phyloP scores from a whole-genome alignment of 371 early-diverging fungal species.

The Gilbertella persicaria region DNA sequence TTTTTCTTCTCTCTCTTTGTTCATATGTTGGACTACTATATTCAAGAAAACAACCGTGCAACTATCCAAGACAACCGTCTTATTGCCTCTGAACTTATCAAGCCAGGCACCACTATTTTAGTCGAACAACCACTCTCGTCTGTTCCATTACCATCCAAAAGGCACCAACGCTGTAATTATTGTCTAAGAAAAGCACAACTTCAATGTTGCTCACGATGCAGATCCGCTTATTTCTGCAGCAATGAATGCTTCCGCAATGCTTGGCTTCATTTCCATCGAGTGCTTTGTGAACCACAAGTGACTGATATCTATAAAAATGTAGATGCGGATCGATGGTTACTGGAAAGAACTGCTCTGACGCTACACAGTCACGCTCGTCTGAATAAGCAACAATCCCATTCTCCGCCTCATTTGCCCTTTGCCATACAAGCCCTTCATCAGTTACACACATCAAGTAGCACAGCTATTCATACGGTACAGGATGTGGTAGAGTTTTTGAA shows the following conservation, averaged over 20 bases:
- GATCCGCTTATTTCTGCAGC: conserved; percentile 50
- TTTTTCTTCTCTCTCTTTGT: conserved; percentile 1
- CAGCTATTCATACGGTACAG: conserved; percentile 7
- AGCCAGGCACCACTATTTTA: conserved; percentile 31
- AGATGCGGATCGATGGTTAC: conserved; percentile 46
- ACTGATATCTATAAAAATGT: conserved; percentile 41
- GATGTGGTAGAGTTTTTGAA: conserved; percentile 14
- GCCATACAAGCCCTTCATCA: conserved; percentile 39
- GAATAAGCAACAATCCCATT: conserved; percentile 52
- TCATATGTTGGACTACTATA: conserved; percentile 9
- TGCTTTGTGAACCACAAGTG: conserved; percentile 41
- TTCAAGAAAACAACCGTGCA: conserved; percentile 5
- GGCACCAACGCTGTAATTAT: conserved; percentile 46
- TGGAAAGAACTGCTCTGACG: conserved; percentile 44
- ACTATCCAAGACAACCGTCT: conserved; percentile 9
- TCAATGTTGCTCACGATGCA: conserved; percentile 50
- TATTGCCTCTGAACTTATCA: conserved; percentile 14
- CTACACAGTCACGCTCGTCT: conserved; percentile 49
- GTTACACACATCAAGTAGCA: conserved; percentile 10
- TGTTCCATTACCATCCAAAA: conserved; percentile 42
- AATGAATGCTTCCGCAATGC: conserved; percentile 51
- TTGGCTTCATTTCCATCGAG: conserved; percentile 48
- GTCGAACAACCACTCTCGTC: conserved; percentile 36
- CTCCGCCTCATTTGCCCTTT: conserved; percentile 39
- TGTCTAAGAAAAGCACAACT: conserved; percentile 41